phyloP scores from a whole-genome alignment of 2,329 filamentous ascomycete species.

The Aspergillus amoenus region DNA sequence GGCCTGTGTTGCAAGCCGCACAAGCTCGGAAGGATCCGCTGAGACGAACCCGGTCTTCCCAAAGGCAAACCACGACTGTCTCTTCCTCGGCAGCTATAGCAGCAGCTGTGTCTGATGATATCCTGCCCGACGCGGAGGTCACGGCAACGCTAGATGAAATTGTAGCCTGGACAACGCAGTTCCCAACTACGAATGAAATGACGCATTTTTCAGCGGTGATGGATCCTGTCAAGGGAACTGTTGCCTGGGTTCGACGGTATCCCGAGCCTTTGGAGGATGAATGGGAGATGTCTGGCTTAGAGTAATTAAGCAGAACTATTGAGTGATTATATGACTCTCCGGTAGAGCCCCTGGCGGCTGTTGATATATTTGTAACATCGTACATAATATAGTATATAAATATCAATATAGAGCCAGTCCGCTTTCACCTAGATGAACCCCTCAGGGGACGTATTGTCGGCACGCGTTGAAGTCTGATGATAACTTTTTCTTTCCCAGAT shows the following conservation, averaged over 20 bases:
- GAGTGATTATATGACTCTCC: not conserved
- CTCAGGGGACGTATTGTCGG: not conserved
- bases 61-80: conserved; percentile 5
- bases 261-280: conserved; percentile 2
- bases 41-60: conserved; percentile 19
- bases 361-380: not conserved
- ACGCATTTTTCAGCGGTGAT: conserved; percentile 61
- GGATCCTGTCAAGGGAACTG: conserved; percentile 51
- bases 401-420: not conserved
- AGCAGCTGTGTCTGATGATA: not conserved
- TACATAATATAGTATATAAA: not conserved
- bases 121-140: conserved; percentile 9
- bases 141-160: conserved; percentile 37
- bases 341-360: not conserved
- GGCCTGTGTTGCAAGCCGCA: not conserved
- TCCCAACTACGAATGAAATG: conserved; percentile 56
- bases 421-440: not conserved
- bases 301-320: not conserved
- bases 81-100: not conserved
- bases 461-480: not conserved
- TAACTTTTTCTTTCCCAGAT: conserved; percentile 1
- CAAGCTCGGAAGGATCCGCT: conserved; percentile 11
- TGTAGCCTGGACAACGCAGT: conserved; percentile 50
- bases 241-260: conserved; percentile 47
- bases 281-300: not conserved